These are phyloP conservation scores for Trichosanthes cucumerina DNA, from an alignment of 306 rosid genomes.

Conservation along the genomic window DNA sequence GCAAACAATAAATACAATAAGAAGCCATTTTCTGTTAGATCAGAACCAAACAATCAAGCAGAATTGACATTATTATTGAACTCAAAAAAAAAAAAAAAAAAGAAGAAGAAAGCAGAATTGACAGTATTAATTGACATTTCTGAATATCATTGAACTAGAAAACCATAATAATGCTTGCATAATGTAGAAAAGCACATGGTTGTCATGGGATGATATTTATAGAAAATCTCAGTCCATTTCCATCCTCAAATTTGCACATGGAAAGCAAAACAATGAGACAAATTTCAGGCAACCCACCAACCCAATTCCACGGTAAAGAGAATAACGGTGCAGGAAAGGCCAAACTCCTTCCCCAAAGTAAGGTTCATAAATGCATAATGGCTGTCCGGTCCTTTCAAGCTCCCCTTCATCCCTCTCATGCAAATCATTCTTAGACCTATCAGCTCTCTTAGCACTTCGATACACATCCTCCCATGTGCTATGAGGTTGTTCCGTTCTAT, in stretches of 20 bases:
- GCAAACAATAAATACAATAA: not conserved
- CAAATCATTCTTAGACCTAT: conserved; percentile 70
- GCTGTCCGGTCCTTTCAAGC: conserved; percentile 92
- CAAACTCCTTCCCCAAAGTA: conserved; percentile 88
- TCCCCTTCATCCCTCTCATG: conserved; percentile 95
- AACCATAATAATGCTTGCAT: not conserved
- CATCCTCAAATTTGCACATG: not conserved
- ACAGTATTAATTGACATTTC: not conserved
- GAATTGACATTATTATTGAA: not conserved
- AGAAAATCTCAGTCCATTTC: not conserved
- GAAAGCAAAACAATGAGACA: not conserved
- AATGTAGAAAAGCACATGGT: not conserved
- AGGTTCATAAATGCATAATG: conserved; percentile 88
- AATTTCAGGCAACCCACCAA: conserved; percentile 44
- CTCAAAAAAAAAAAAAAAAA: too few species aligned
- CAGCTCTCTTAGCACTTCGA: conserved; percentile 66
- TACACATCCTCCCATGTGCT: conserved; percentile 95
- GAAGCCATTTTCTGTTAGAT: not conserved
- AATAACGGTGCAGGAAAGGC: conserved; percentile 72
- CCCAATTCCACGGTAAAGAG: conserved; percentile 89
- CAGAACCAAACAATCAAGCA: not conserved
- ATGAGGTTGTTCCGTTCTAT: conserved; percentile 71
- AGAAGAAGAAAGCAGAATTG: not conserved
- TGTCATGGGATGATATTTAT: not conserved
- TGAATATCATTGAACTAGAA: not conserved